These are phyloP conservation scores for Coemansia sp. DNA, from an alignment of 192 early-diverging fungal species.

Conservation along the genomic window DNA sequence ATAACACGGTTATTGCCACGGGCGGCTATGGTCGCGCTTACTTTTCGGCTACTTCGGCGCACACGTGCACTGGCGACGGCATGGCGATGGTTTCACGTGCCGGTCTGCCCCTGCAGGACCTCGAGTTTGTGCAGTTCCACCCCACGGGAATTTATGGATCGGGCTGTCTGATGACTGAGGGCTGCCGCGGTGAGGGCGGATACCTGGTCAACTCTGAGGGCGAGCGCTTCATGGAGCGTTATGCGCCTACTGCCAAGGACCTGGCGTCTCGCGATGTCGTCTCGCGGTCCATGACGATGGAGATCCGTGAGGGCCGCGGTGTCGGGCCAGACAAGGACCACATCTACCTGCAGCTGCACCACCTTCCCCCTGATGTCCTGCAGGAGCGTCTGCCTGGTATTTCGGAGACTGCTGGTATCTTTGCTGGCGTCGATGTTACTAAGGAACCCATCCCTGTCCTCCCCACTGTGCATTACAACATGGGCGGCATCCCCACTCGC, in stretches of 20 bases:
- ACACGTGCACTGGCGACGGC: constrained; percentile 99
- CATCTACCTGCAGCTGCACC: constrained; percentile 93
- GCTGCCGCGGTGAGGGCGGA: constrained; percentile 96
- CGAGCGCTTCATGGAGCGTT: constrained; percentile 99
- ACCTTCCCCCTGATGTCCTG: constrained; percentile 89
- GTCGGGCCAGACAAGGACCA: constrained; percentile 96
- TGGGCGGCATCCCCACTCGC: constrained; percentile 98
- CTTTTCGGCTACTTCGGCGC: constrained; percentile 97
- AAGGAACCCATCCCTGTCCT: constrained; percentile 99
- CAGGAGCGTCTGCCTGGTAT: constrained; percentile 95
- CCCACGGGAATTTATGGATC: constrained; percentile 99
- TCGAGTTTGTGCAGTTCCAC: constrained; percentile 99
- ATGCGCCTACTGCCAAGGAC: constrained; percentile 98
- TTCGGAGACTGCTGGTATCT: constrained; percentile 98
- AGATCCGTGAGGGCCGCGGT: constrained; percentile 97
- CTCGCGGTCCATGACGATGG: constrained; percentile 97
- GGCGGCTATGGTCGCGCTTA: constrained; percentile 99
- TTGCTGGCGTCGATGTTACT: constrained; percentile 98
- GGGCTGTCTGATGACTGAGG: constrained; percentile 97
- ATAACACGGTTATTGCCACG: constrained; percentile 98
- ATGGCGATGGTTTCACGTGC: constrained; percentile 99
- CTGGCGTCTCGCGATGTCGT: constrained; percentile 98
- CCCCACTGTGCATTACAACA: constrained; percentile 99
- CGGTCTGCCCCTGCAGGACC: constrained; percentile 94
- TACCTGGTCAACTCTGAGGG: constrained; percentile 94